Conservation (phyloP, 208 protist species). For the Trichomonas tenax region DNA sequence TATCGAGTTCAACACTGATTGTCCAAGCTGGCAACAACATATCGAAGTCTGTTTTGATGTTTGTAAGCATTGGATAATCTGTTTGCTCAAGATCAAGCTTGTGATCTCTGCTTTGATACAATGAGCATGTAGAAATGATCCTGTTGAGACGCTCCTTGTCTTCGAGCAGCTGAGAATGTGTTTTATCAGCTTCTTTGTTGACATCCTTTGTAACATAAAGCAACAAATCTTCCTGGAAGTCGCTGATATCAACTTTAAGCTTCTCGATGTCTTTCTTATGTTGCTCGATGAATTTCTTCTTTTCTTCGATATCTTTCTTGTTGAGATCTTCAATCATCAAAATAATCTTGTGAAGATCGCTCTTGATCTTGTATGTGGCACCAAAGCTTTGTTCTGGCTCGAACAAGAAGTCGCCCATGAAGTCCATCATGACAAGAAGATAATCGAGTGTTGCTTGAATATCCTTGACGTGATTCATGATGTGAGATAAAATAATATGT, state of each 20-base stretch:
- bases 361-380: background rate
- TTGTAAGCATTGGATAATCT: background rate
- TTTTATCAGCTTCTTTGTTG: background rate
- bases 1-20: background rate
- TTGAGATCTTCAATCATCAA: background rate
- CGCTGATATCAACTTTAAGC: background rate
- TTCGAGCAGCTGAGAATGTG: background rate
- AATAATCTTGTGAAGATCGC: background rate
- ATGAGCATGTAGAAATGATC: background rate
- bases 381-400: background rate
- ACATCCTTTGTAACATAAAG: background rate
- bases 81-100: background rate
- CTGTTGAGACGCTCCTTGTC: background rate
- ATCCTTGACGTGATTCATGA: background rate
- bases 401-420: background rate
- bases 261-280: background rate
- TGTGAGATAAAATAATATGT: background rate
- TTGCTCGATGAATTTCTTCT: background rate
- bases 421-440: background rate
- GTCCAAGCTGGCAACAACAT: background rate
- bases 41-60: background rate
- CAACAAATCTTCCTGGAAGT: background rate
- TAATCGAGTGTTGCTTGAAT: background rate
- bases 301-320: background rate
- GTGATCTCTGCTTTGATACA: background rate